These are phyloP conservation scores for Chaetomium sp. DNA, from an alignment of 2,329 filamentous ascomycete genomes.

Conservation along the genomic window DNA sequence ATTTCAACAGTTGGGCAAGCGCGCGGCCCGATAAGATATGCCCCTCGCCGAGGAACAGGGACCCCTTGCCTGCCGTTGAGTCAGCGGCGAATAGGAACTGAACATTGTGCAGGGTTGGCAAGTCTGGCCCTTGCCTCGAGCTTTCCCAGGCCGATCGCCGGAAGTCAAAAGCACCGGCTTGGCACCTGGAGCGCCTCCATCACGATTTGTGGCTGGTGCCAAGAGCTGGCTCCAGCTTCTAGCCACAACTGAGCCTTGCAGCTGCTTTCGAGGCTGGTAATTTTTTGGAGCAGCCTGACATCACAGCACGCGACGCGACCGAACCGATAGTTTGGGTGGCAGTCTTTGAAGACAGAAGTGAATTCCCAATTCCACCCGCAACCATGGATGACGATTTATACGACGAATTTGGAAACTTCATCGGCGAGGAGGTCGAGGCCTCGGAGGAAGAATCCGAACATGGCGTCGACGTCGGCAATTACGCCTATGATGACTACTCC, in stretches of 20 bases:
- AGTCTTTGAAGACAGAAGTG: background rate
- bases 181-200: background rate
- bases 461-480: conserved; percentile 66
- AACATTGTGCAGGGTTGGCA: background rate
- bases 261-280: conserved; percentile 1
- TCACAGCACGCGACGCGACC: conserved; percentile 20
- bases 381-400: conserved; percentile 28
- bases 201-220: conserved; percentile 3
- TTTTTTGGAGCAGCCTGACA: conserved; percentile 16
- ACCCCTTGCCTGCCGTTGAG: background rate
- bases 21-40: conserved; percentile 11
- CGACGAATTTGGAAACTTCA: conserved; percentile 29
- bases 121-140: too few species aligned
- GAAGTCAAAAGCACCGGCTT: background rate
- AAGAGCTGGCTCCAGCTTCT: background rate
- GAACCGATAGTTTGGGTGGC: background rate
- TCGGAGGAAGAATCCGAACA: conserved; percentile 82
- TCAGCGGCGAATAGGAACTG: conserved; percentile 2
- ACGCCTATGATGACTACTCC: conserved; percentile 70
- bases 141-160: conserved; percentile 2
- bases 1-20: conserved; percentile 6
- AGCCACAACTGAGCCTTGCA: conserved; percentile 9
- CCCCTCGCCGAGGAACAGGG: conserved; percentile 6
- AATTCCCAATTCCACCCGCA: conserved; percentile 7
- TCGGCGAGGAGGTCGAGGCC: conserved; percentile 73